These are phyloP conservation scores for Tolypocladium ophioglossoides DNA, from an alignment of 2,329 filamentous ascomycete genomes.

Conservation along the genomic window DNA sequence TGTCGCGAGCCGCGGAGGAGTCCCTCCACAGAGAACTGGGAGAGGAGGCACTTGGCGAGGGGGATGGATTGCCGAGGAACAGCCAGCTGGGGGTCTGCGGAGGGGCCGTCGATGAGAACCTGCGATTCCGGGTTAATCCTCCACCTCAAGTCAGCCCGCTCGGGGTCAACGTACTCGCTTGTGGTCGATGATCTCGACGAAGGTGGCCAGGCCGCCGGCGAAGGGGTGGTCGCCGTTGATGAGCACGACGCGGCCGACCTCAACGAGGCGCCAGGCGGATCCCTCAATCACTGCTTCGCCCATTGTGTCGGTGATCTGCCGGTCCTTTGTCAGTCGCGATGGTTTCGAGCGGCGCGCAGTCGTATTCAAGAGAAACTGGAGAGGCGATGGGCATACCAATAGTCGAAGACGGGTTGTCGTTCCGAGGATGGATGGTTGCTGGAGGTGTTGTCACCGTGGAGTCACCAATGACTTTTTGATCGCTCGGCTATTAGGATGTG, in stretches of 20 bases:
- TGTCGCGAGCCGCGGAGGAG: slow-evolving; percentile 78
- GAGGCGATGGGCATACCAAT: slow-evolving; percentile 25
- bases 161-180: slow-evolving; percentile 79
- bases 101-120: slow-evolving; percentile 94
- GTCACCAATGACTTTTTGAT: slow-evolving; percentile 31
- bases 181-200: slow-evolving; percentile 99
- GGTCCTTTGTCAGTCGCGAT: slow-evolving; percentile 21
- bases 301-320: slow-evolving; percentile 59
- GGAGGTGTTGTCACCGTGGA: slow-evolving; percentile 24
- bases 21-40: slow-evolving; percentile 76
- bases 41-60: slow-evolving; percentile 78
- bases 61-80: slow-evolving; percentile 81
- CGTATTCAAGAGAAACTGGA: slow-evolving; percentile 9
- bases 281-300: slow-evolving; percentile 72
- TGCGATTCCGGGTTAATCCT: slow-evolving; percentile 27
- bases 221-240: slow-evolving; percentile 70
- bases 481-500: slow-evolving; percentile 26
- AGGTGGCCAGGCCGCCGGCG: slow-evolving; percentile 78
- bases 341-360: slow-evolving; percentile 11
- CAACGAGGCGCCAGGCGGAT: slow-evolving; percentile 88
- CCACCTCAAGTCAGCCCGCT: not conserved
- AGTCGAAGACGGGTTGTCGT: slow-evolving; percentile 27
- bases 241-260: slow-evolving; percentile 95
- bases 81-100: slow-evolving; percentile 64
- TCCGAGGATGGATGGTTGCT: slow-evolving; percentile 25